phyloP scores from a whole-genome alignment of 2,329 filamentous ascomycete genomes.

The Colletotrichum sp. region DNA sequence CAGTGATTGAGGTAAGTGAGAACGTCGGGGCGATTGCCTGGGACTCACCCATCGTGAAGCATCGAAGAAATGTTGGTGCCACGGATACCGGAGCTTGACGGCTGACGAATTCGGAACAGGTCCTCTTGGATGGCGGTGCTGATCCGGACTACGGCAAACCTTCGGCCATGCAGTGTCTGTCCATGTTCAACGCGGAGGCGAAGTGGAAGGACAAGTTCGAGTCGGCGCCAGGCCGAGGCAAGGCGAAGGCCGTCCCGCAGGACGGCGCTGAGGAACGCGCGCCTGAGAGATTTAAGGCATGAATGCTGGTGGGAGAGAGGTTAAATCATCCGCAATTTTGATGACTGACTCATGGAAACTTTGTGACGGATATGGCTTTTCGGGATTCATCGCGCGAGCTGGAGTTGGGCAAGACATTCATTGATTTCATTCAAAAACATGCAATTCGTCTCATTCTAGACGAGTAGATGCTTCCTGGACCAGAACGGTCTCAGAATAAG shows the following conservation, averaged over 20 bases:
- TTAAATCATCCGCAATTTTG: neutral
- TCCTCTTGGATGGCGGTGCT: constrained; percentile 55
- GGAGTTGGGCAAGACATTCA: neutral
- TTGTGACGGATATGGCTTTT: neutral
- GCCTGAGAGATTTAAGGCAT: constrained; percentile 14
- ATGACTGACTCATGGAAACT: neutral
- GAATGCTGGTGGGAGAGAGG: neutral
- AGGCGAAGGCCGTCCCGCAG: constrained; percentile 30
- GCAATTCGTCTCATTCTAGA: neutral
- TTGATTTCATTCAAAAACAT: neutral
- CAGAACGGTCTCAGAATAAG: neutral
- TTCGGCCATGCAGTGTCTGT: constrained; percentile 52
- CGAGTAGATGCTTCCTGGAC: neutral
- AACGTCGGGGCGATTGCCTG: constrained; percentile 44
- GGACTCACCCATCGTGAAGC: neutral
- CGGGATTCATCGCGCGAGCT: neutral
- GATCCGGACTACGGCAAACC: constrained; percentile 59
- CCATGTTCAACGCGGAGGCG: constrained; percentile 58
- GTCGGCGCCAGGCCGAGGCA: constrained; percentile 51
- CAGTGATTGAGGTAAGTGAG: constrained; percentile 60
- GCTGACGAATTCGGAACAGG: constrained; percentile 31
- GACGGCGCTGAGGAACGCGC: constrained; percentile 4
- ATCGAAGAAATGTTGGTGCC: neutral
- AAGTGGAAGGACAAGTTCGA: constrained; percentile 57
- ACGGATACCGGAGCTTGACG: neutral